Base-by-base conservation (phyloP, 768 basidiomycete genomes). In the Rhodotorula taiwanensis region DNA sequence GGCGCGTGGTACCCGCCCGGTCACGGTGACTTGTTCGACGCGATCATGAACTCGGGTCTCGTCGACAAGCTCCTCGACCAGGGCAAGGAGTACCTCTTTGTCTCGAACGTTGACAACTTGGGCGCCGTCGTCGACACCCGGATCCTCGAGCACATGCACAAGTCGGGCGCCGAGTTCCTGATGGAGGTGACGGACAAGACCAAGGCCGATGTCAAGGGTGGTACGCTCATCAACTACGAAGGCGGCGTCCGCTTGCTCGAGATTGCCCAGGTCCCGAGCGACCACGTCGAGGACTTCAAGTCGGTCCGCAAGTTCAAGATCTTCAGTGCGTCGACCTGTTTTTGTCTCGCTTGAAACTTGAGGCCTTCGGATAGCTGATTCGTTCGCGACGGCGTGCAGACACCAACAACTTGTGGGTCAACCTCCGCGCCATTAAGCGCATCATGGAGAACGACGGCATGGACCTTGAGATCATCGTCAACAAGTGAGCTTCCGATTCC, bases 41-140 rank as follows among this genome's bases (percentile, higher is more conserved):
- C 92, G 41, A 81, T 97, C 67, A 78, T 83, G 73, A 91, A 92
- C 78, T 89, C 87, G 28, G 91, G 93, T 67, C 84, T 92, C 55
- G 81, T 98, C 67, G 89, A 94, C 74, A 86, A 89, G 77, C 82
- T 97, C 47, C 78, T 97, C 58, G 79, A 86, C 16, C 87, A 89
- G 69, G 93, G 93, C 77, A 95, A 94, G 76, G 90, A 97, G 78
- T 97, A 94, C 78, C 83, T 95, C 71, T 97, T 95, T 75, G 89
- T 92, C 57, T 94, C 91, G 77, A 97, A 97, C 81, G 91, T 91
- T 51, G 93, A 95, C 78, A 95, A 95, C 77, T 77, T 97, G 74
- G 92, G 92, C 75, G 93, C 91, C 67, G 85, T 87, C 67, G 88
- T 88, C 72, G 88, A 90, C 76, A 82, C 86, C 74, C 83, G 81